Conservation (phyloP, 164 flowering plant species). For the Hamamelis virginiana region DNA sequence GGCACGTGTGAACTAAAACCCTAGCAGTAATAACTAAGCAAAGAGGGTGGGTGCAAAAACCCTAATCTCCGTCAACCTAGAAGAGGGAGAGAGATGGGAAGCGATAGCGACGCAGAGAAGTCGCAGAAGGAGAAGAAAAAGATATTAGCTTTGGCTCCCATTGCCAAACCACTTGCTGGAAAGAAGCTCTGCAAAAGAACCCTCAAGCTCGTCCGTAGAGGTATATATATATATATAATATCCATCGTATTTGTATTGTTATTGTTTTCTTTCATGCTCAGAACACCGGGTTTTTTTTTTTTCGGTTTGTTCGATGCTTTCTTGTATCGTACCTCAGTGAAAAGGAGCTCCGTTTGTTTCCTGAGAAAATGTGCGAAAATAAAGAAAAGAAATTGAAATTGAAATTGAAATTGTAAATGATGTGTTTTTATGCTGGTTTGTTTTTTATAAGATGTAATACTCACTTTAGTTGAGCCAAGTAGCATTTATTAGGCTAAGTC, state of each 20-base stretch:
- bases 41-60: neutral
- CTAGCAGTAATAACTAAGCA: neutral
- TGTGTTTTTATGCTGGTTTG: neutral
- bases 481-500: no score
- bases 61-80: neutral
- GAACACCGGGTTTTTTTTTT: no score
- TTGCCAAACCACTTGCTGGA: constrained; percentile 91
- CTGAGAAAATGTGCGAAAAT: neutral
- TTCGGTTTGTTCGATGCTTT: neutral
- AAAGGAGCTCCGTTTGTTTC: neutral
- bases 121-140: constrained; percentile 68
- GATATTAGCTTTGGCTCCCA: constrained; percentile 62
- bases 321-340: no score
- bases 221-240: constrained; percentile 31
- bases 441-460: neutral
- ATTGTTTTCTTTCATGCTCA: no score
- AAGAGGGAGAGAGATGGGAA: constrained; percentile 45
- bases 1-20: neutral
- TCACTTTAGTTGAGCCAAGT: no score
- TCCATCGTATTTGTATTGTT: no score
- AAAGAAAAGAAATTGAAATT: no score
- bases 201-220: constrained; percentile 84
- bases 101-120: constrained; percentile 80
- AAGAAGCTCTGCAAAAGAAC: constrained; percentile 80
- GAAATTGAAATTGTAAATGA: neutral